Base-by-base conservation (phyloP, 2,329 filamentous ascomycete genomes). In the Paecilomyces niveus region DNA sequence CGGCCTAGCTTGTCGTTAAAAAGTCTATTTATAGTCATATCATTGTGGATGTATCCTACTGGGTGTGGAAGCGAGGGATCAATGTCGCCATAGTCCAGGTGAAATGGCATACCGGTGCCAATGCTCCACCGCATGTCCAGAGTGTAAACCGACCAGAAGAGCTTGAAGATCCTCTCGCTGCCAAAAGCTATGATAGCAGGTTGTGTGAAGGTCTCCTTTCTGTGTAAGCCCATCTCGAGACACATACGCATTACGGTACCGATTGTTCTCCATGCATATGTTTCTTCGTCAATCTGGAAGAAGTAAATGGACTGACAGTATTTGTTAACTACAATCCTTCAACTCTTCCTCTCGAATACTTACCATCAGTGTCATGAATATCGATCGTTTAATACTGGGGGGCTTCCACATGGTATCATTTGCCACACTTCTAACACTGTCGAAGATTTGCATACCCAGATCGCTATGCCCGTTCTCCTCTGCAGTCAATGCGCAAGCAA, bases 51-150 rank as follows among this genome's bases (percentile, higher is more conserved):
- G 24, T 18, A 33, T 63, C 73, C 69, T 75, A 92, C 90, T 4
- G 92, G 92, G 67, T 89, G 86, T 2, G 90, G 90, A 15, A 96
- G 76, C 58, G 83, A 82, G 0, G 87, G 85, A 65, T 96, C 92
- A 59, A 96, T 90, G 67, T 95, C 91, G 3, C 87, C 83, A 67
- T 96, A 91, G 63, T 92, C 88, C 18, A 95, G 77, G 1, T 89
- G 86, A 73, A 90, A 96, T 0, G 91, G 91, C 76, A 96, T 84
- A 0, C 92, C 92, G 0, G 90, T 92, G 18, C 88, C 89, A 67
- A 96, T 93, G 59, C 89, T 90, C 90, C 90, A 96, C 54, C 91
- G 82, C 55, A 90, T 82, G 70, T 96, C 92, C n/a, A 96, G 80
- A 0, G 92, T 85, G 67, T 93, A 96, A 18, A 92, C 86, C 1